Conservation (phyloP, 1,139 yeast genomes). For the Hemisphaericaspora subhashii region DNA sequence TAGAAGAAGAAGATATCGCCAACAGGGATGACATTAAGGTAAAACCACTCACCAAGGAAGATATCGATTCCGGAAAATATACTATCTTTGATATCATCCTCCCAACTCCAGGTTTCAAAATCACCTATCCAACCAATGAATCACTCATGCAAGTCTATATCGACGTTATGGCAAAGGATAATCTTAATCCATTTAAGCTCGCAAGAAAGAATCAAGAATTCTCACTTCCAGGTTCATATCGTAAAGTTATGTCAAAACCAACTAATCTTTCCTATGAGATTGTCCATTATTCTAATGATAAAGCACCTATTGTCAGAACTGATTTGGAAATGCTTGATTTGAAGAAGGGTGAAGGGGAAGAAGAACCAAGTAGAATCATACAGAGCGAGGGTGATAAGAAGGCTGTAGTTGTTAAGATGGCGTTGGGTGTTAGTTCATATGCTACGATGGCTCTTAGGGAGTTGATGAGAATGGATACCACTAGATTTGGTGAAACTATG, state of each 20-base stretch:
- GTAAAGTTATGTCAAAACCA: constrained; percentile 74
- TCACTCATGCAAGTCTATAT: constrained; percentile 62
- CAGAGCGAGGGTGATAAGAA: constrained; percentile 45
- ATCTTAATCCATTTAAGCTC: constrained; percentile 83
- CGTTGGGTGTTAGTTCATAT: constrained; percentile 83
- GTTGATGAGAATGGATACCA: constrained; percentile 79
- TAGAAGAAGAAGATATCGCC: constrained; percentile 67
- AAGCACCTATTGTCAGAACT: constrained; percentile 74
- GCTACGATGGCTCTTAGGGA: constrained; percentile 98
- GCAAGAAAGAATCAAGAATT: constrained; percentile 82
- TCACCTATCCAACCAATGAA: constrained; percentile 74
- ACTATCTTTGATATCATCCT: constrained; percentile 81
- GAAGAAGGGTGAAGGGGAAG: constrained; percentile 35
- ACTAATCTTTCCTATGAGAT: constrained; percentile 61
- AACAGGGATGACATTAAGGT: constrained; percentile 59
- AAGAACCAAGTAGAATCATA: constrained; percentile 21
- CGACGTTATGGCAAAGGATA: constrained; percentile 75
- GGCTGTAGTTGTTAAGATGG: constrained; percentile 76
- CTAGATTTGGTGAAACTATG: constrained; percentile 41
- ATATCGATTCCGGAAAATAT: constrained; percentile 57
- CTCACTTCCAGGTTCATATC: constrained; percentile 87
- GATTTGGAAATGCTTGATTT: constrained; percentile 68
- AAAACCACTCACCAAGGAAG: constrained; percentile 70
- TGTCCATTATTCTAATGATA: constrained; percentile 59
- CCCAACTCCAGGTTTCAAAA: constrained; percentile 94